Percentiles rank a stretch among this genome's conserved stretches.
Conservation (phyloP, 768 basidiomycete species). For the Agaricus subrufescens region DNA sequence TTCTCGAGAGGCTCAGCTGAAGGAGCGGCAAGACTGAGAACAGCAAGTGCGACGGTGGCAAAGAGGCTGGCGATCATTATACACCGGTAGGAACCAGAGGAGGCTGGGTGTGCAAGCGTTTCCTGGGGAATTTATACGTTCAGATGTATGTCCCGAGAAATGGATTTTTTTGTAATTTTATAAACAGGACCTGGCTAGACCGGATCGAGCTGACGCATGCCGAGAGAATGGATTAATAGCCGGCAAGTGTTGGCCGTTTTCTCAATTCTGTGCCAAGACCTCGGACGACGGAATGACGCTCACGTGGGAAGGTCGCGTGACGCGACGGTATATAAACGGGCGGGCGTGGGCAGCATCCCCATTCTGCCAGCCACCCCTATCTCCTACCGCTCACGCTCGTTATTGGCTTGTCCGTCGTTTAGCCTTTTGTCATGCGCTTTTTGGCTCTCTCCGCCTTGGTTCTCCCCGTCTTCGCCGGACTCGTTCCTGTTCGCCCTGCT, state of each 20-base stretch:
- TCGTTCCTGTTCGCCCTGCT: background rate
- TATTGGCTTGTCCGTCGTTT: background rate
- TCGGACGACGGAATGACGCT: background rate
- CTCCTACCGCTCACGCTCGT: conserved; percentile 2
- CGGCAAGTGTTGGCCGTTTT: background rate
- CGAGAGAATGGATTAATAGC: background rate
- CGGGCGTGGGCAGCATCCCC: background rate
- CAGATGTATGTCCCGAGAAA: too few relatives aligned
- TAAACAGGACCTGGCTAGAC: too few relatives aligned
- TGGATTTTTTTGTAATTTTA: too few relatives aligned
- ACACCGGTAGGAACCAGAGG: background rate
- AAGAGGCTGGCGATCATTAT: conserved; percentile 1
- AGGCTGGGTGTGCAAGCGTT: background rate
- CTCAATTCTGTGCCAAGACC: background rate
- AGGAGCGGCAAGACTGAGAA: conserved; percentile 11
- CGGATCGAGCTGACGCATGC: too few relatives aligned
- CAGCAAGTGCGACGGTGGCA: conserved; percentile 11
- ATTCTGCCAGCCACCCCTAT: background rate
- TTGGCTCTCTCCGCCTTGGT: background rate
- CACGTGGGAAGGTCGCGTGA: too few relatives aligned
- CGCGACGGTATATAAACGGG: background rate
- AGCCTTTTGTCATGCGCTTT: background rate
- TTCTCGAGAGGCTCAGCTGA: conserved; percentile 5
- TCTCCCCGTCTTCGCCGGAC: background rate
- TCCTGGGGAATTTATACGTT: background rate